Base-by-base conservation (phyloP, 2,329 filamentous ascomycete genomes). In the Colletotrichum orbiculare region DNA sequence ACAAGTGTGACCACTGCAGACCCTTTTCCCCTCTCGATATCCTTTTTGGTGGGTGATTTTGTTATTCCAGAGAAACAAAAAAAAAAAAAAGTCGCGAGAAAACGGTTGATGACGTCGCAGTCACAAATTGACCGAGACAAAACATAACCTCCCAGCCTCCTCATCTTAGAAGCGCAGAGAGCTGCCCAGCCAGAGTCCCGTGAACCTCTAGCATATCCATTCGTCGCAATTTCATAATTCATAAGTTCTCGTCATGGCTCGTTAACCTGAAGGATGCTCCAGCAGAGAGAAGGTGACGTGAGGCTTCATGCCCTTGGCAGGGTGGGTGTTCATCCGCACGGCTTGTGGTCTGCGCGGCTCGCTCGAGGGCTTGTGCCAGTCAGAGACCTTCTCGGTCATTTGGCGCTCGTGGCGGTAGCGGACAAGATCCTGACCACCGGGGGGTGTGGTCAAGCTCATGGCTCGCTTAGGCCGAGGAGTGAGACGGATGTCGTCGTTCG, bases 401-500 rank as follows among this genome's bases (percentile, higher is more conserved):
- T 77, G 78, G 68, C 78, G 78, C 68, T 80, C 76, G 68, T 82
- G 80, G 52, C 71, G 74, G 72, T 81, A 84, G 60, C 79, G 80
- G 62, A 83, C 76, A 38, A 85, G 78, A 55, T 78, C 79, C 39
- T 73, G 75, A 56, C 77, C 76, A 50, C 78, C 79, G 6, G 77
- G 76, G 46, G 83, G 83, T 13, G 79, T 78, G 45, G 79, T 81
- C 70, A 85, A 74, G 54, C 78, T 77, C 58, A 76, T 69, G 5
- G 78, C 75, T 37, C 75, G 79, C 70, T 74, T 74, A 13, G 83
- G 82, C 42, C 79, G 77, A 38, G 76, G 81, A 43, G 79, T 86
- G 82, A 92, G 88, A 73, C 91, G 89, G 71, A 88, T 84, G 68
- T 85, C 86, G 77, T 96, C 91, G 78, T 96, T 91, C 70, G 91